These are phyloP conservation scores for Nepenthes alata DNA, from an alignment of 179 eudicot genomes.

Conservation along the genomic window DNA sequence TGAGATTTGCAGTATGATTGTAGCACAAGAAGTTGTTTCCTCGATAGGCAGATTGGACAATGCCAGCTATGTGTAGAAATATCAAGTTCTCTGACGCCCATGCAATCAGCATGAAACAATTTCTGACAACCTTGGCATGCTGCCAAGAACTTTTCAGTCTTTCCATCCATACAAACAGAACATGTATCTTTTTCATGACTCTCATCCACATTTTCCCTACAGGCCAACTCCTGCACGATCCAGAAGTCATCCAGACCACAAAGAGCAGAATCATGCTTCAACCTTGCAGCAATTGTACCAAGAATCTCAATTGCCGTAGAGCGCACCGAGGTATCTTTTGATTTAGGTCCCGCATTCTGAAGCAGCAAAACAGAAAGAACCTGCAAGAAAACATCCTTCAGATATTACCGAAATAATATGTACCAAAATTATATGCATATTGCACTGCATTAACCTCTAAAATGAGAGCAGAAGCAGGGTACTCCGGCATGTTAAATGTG, in stretches of 20 bases:
- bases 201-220: constrained; percentile 20
- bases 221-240: constrained; percentile 54
- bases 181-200: constrained; percentile 44
- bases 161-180: constrained; percentile 57
- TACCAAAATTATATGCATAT: constrained; percentile 4
- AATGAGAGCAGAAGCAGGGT: constrained; percentile 82
- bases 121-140: constrained; percentile 79
- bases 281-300: constrained; percentile 87
- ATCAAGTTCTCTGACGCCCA: constrained; percentile 60
- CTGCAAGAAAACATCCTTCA: constrained; percentile 33
- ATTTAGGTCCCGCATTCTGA: constrained; percentile 93
- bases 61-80: constrained; percentile 47
- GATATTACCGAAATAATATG: too few relatives aligned
- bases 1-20: constrained; percentile 60
- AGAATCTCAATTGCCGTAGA: constrained; percentile 87
- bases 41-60: constrained; percentile 64
- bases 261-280: constrained; percentile 74
- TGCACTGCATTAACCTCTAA: constrained; percentile 53
- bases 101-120: constrained; percentile 72
- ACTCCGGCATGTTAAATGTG: constrained; percentile 86
- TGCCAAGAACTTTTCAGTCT: constrained; percentile 37
- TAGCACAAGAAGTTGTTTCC: constrained; percentile 59
- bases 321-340: constrained; percentile 74
- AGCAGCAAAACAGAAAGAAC: constrained; percentile 93
- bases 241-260: constrained; percentile 58